Conservation (phyloP, 1,139 yeast genomes). For the Pichiaceae sp. region DNA sequence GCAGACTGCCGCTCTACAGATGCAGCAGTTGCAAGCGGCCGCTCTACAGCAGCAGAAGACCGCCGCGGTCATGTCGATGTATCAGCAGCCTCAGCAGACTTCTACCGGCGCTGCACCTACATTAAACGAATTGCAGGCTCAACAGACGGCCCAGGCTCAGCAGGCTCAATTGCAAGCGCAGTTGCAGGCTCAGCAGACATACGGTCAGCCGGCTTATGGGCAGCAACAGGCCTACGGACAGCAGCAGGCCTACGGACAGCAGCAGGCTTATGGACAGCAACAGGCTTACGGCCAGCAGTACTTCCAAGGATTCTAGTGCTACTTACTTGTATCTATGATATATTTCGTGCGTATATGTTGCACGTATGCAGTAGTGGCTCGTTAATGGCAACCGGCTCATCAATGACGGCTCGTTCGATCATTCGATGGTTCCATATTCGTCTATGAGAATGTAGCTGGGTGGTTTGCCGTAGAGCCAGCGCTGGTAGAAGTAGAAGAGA, state of each 20-base stretch:
- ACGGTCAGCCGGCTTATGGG: slow-evolving; percentile 2
- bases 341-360: background rate
- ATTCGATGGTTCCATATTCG: no score
- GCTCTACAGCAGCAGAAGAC: slow-evolving; percentile 2
- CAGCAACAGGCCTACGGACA: slow-evolving; percentile 6
- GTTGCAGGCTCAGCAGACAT: slow-evolving; percentile 4
- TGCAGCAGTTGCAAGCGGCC: slow-evolving; percentile 3
- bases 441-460: slow-evolving; percentile 3
- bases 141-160: slow-evolving; percentile 1
- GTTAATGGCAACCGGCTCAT: no score
- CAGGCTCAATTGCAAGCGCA: background rate
- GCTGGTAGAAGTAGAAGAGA: slow-evolving; percentile 63
- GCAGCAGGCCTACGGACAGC: slow-evolving; percentile 6
- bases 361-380: background rate
- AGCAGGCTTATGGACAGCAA: slow-evolving; percentile 15
- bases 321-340: background rate
- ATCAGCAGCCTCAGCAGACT: background rate
- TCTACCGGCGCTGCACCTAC: background rate
- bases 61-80: background rate
- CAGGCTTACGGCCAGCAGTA: background rate
- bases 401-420: no score
- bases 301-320: background rate
- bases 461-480: slow-evolving; percentile 20
- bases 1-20: background rate
- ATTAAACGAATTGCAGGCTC: slow-evolving; percentile 3